Conservation (phyloP, 176 grass and related monocot genomes). For the Aegilops umbellulata region DNA sequence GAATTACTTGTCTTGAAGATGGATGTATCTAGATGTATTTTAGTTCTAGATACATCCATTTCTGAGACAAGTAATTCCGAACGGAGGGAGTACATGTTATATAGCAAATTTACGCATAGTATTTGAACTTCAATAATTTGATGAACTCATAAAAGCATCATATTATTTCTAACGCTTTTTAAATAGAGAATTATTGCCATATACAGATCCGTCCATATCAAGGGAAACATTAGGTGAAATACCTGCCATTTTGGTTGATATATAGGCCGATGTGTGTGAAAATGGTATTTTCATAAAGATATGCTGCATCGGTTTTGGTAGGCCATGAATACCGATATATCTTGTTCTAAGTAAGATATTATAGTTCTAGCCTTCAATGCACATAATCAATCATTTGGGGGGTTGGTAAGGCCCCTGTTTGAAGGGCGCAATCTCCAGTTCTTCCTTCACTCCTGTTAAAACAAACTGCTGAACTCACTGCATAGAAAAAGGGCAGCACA, state of each 20-base stretch:
- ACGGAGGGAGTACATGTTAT: no score
- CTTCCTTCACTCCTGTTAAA: neutral
- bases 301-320: neutral
- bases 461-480: neutral
- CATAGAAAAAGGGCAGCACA: neutral
- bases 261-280: neutral
- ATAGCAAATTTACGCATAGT: no score
- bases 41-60: no score
- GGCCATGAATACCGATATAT: neutral
- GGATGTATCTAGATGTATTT: no score
- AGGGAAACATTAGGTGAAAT: neutral
- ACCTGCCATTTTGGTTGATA: neutral
- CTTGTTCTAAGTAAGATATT: neutral
- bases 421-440: neutral
- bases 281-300: neutral
- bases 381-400: no score
- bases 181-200: no score
- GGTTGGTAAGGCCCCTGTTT: neutral
- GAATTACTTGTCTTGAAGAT: no score
- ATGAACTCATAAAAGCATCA: no score
- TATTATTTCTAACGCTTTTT: no score
- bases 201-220: neutral
- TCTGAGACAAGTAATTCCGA: no score
- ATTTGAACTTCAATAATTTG: no score
- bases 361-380: no score